Conservation (phyloP, 2,329 filamentous ascomycete species). For the Drechslerella stenobrocha region DNA sequence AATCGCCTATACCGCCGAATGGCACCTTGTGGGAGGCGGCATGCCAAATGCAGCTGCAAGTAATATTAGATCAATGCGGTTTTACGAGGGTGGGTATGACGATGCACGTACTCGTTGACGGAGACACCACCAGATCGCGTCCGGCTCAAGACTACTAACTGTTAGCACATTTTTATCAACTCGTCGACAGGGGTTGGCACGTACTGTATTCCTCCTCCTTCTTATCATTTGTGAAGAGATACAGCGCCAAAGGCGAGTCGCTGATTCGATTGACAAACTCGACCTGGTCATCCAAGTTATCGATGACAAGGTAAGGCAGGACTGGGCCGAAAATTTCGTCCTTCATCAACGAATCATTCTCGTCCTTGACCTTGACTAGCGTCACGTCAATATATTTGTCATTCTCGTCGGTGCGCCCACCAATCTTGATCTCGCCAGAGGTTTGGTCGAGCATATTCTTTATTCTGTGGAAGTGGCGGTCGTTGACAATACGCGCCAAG, state of each 20-base stretch:
- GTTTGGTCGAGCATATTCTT: conserved; percentile 88
- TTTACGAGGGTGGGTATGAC: conserved; percentile 57
- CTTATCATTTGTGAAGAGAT: conserved; percentile 69
- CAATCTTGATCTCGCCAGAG: conserved; percentile 81
- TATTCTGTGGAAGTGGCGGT: conserved; percentile 74
- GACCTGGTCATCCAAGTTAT: conserved; percentile 83
- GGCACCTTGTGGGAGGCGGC: conserved; percentile 68
- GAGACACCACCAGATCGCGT: conserved; percentile 70
- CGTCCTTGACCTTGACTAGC: conserved; percentile 76
- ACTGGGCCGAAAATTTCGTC: conserved; percentile 95
- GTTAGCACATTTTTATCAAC: conserved; percentile 13
- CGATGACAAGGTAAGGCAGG: conserved; percentile 64
- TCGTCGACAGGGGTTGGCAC: conserved; percentile 51
- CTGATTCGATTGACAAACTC: conserved; percentile 77
- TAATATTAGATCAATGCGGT: conserved; percentile 9
- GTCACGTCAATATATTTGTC: conserved; percentile 88
- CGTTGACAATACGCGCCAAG: conserved; percentile 78
- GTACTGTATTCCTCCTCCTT: conserved; percentile 67
- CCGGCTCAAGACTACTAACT: conserved; percentile 62
- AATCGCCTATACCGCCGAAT: conserved; percentile 82
- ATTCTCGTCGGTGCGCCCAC: conserved; percentile 77
- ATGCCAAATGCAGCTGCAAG: conserved; percentile 41
- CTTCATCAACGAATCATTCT: conserved; percentile 74
- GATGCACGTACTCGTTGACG: conserved; percentile 67
- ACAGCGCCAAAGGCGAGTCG: conserved; percentile 79